Evolutionary conservation across 2,329 filamentous ascomycete species (phyloP).

Genomic region (Colletotrichum tamarilloi): DNA sequence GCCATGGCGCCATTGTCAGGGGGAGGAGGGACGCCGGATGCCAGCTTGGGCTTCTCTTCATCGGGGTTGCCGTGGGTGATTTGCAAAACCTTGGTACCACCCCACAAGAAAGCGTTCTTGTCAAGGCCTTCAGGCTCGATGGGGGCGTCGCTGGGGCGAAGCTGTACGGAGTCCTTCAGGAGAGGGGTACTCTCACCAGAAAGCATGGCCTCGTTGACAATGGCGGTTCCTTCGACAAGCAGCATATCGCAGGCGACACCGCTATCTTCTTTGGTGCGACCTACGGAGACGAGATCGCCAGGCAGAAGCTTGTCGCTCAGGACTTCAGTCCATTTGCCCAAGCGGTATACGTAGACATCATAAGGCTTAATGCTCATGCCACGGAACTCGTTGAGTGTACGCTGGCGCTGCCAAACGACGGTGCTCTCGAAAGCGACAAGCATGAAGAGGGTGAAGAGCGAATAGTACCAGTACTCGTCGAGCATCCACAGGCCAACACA

Average conservation of each 20-base stretch:
- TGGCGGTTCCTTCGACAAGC: slow-evolving; percentile 91
- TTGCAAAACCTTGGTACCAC: slow-evolving; percentile 97
- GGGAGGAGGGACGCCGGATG: slow-evolving; percentile 82
- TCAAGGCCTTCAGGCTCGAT: slow-evolving; percentile 93
- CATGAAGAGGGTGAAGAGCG: slow-evolving; percentile 98
- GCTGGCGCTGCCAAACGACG: slow-evolving; percentile 98
- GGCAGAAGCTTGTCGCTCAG: slow-evolving; percentile 92
- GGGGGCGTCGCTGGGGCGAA: slow-evolving; percentile 82
- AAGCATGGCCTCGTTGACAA: slow-evolving; percentile 99
- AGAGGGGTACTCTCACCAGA: slow-evolving; percentile 98
- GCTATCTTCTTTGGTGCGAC: slow-evolving; percentile 94
- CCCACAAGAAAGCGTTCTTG: slow-evolving; percentile 96
- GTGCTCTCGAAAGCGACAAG: slow-evolving; percentile 97
- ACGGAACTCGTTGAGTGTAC: slow-evolving; percentile 94
- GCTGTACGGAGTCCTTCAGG: slow-evolving; percentile 93
- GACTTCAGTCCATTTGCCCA: slow-evolving; percentile 88
- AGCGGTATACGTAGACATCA: slow-evolving; percentile 89
- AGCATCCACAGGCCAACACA: slow-evolving; percentile 98
- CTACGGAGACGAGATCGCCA: slow-evolving; percentile 92
- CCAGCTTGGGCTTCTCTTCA: slow-evolving; percentile 76
- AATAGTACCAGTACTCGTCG: slow-evolving; percentile 99
- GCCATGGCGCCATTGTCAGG: slow-evolving; percentile 96
- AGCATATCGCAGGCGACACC: slow-evolving; percentile 98
- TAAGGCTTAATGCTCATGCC: slow-evolving; percentile 99
- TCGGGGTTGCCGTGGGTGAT: slow-evolving; percentile 87